A percentile compares a stretch with the other conserved stretches of the same genome.
Evolutionary conservation across 2,329 filamentous ascomycete species (phyloP).

Genomic region (Hypoxylon sp.): DNA sequence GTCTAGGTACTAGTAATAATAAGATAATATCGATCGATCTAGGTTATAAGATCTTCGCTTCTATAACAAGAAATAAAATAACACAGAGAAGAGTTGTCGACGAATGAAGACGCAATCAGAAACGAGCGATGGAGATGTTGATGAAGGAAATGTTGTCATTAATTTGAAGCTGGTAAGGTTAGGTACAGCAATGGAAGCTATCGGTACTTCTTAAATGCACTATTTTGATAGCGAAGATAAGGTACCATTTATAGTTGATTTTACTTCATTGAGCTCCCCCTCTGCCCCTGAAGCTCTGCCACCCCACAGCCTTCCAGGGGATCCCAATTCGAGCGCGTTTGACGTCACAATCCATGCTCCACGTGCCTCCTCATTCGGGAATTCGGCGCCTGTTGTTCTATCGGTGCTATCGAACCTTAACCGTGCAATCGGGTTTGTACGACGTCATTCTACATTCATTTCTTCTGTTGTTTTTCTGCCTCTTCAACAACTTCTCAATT

Average conservation of each 20-base stretch:
- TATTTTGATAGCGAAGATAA: too few species aligned
- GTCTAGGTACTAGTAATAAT: constrained; percentile 3
- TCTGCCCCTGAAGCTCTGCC: constrained; percentile 15
- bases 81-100: constrained; percentile 3
- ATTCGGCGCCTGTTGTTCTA: background rate
- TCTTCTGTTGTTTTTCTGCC: background rate
- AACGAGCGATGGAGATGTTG: constrained; percentile 8
- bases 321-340: too few species aligned
- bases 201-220: too few species aligned
- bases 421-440: constrained; percentile 20
- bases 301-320: constrained; percentile 9
- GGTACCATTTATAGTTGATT: too few species aligned
- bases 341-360: background rate
- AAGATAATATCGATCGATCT: constrained; percentile 4
- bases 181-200: constrained; percentile 5
- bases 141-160: constrained; percentile 21
- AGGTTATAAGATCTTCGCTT: constrained; percentile 1
- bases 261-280: too few species aligned
- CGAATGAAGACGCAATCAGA: constrained; percentile 22
- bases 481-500: background rate
- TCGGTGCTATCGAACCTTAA: constrained; percentile 12
- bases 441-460: constrained; percentile 14
- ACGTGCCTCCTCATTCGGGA: constrained; percentile 5
- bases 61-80: constrained; percentile 6
- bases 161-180: too few species aligned